These are phyloP conservation scores for Colletotrichum chrysophilum DNA, from an alignment of 2,329 filamentous ascomycete genomes.

Conservation along the genomic window DNA sequence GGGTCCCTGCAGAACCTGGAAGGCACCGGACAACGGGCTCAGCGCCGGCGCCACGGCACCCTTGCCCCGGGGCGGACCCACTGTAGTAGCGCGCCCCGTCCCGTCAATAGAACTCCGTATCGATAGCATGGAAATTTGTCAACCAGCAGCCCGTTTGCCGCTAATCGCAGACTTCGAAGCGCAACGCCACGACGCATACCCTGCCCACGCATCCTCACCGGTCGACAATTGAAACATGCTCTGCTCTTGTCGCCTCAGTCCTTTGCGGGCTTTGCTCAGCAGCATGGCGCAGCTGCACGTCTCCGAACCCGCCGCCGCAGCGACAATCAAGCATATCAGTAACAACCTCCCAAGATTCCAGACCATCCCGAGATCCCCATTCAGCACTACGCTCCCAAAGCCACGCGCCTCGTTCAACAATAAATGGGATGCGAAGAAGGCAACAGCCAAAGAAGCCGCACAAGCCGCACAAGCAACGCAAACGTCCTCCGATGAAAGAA, in stretches of 20 bases:
- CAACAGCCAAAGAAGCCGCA: not conserved
- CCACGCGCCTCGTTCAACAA: not conserved
- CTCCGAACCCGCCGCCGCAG: slow-evolving; percentile 19
- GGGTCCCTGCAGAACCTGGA: not conserved
- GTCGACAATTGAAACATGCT: slow-evolving; percentile 39
- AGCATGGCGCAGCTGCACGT: slow-evolving; percentile 47
- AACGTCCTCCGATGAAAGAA: not conserved
- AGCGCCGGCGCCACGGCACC: slow-evolving; percentile 2
- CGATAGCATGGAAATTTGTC: not conserved
- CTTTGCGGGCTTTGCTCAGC: slow-evolving; percentile 53
- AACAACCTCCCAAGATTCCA: not conserved
- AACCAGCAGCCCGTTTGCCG: not conserved
- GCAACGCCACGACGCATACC: not conserved
- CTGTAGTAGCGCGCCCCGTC: not conserved
- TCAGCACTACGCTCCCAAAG: not conserved
- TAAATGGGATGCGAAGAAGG: not conserved
- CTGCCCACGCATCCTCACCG: not conserved
- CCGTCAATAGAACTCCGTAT: not conserved
- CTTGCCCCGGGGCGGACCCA: not conserved
- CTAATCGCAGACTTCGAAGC: not conserved
- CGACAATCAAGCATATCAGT: not conserved
- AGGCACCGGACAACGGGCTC: not conserved
- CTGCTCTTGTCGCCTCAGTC: slow-evolving; percentile 51
- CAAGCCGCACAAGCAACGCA: not conserved
- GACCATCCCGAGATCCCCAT: not conserved